Evolutionary conservation across 345 rosid genomes (phyloP), one percentile per base, ranked within the genome.

Genomic region (Anastatica hierochuntica): DNA sequence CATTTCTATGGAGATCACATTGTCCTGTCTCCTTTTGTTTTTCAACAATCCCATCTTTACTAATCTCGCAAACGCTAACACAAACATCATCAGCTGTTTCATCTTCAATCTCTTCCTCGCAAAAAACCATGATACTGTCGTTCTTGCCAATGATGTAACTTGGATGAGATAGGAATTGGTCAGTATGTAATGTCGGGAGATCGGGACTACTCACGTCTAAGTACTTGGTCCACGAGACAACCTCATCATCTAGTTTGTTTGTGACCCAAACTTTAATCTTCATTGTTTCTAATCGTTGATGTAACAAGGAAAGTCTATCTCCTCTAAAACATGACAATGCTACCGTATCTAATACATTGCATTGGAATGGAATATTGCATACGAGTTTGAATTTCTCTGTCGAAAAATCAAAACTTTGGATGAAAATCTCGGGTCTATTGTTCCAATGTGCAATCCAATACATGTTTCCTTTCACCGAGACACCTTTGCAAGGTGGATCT

Each of bases 381-480:
- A 42, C 10, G 10, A 26, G 3, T 43, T 50, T 57, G 46, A 65
- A 65, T 42, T 45, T 57, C 29, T 65, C 58, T 0, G 41, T 26
- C 1, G 47, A 42, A 3, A 65, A 65, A 24, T 57, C 47, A 1
- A 65, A 65, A 57, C 58, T 24, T 34, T 57, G 53, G 14, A 65
- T 57, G 63, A 57, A 65, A 1, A 27, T 4, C 17, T 57, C 41
- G 3, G 58, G 53, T 49, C 21, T 56, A 2, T 42, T 57, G 35
- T 57, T 65, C 64, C 70, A 57, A 14, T 65, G 59, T 35, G 59
- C 35, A 36, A 57, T 14, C 70, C 70, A 65, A 65, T 42, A 65
- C 70, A 65, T 57, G 40, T 57, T 65, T 57, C 70, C 70, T 49
- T 57, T 50, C 24, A 50, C 33, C n/a, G 64, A 65, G 0, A 57